A percentile compares a stretch with the other conserved stretches of the same genome.
These are phyloP conservation scores for Mortierella sp. DNA, from an alignment of 371 early-diverging fungal genomes.

Conservation along the genomic window DNA sequence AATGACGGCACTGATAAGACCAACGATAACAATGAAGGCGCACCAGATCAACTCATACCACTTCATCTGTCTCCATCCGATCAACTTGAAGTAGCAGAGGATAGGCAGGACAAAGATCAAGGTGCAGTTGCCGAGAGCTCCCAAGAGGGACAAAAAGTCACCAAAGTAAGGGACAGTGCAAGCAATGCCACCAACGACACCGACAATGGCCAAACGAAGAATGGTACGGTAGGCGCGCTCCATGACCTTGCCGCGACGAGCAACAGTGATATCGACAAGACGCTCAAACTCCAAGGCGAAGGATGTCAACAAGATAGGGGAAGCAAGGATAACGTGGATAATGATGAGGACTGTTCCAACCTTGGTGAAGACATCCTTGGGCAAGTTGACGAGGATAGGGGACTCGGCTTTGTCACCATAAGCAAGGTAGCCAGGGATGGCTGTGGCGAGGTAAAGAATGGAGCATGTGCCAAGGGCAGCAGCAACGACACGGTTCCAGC, in stretches of 20 bases:
- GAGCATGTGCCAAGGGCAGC: conserved; percentile 81
- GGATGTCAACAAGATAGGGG: conserved; percentile 83
- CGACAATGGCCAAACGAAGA: conserved; percentile 65
- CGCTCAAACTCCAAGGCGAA: conserved; percentile 80
- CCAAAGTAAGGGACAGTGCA: conserved; percentile 82
- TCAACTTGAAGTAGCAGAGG: conserved; percentile 78
- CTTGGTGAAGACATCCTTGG: conserved; percentile 70
- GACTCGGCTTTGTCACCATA: conserved; percentile 77
- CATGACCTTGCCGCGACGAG: conserved; percentile 60
- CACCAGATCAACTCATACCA: conserved; percentile 73
- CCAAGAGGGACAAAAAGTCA: conserved; percentile 81
- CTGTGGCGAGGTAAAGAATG: conserved; percentile 80
- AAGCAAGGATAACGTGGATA: conserved; percentile 82
- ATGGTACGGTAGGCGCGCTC: conserved; percentile 69
- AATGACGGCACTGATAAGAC: conserved; percentile 78
- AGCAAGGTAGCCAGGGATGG: conserved; percentile 84
- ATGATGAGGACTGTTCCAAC: conserved; percentile 82
- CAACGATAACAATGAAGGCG: conserved; percentile 69
- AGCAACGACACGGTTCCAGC: conserved; percentile 80
- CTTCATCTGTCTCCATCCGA: conserved; percentile 71
- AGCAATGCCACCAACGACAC: conserved; percentile 68
- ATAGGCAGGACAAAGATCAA: conserved; percentile 86
- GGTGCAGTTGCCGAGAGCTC: conserved; percentile 80
- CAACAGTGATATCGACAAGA: conserved; percentile 69
- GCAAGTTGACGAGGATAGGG: conserved; percentile 81